These are phyloP conservation scores for Globisporangium alternatum DNA, from an alignment of 352 stramenopile species.

Conservation along the genomic window DNA sequence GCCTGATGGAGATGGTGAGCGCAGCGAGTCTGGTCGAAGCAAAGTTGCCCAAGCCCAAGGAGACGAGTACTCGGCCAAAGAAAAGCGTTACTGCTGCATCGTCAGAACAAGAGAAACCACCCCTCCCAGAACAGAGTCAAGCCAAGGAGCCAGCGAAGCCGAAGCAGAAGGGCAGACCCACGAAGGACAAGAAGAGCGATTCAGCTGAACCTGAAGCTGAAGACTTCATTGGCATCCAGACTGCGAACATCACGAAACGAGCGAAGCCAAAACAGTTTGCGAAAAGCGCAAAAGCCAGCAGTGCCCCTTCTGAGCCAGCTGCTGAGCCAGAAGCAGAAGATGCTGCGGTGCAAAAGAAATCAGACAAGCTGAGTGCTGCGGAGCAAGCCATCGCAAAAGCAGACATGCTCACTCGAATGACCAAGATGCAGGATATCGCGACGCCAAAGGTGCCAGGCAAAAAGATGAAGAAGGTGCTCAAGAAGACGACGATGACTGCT, in stretches of 20 bases:
- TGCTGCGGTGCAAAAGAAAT: conserved; percentile 1
- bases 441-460: conserved; percentile 65
- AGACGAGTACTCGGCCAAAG: conserved; percentile 3
- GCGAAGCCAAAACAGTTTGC: conserved; percentile 10
- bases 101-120: neutral
- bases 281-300: neutral
- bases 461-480: conserved; percentile 40
- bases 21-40: conserved; percentile 10
- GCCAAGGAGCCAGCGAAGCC: neutral
- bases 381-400: conserved; percentile 46
- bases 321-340: conserved; percentile 12
- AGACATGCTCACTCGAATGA: conserved; percentile 47
- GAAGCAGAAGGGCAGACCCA: neutral
- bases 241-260: conserved; percentile 19
- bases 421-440: conserved; percentile 55
- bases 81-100: neutral
- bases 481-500: conserved; percentile 27
- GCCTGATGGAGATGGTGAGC: conserved; percentile 20
- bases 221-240: conserved; percentile 12
- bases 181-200: neutral
- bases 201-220: conserved; percentile 10
- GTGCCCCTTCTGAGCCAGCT: no score
- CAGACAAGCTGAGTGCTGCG: conserved; percentile 30
- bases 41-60: conserved; percentile 12
- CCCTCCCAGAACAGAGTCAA: conserved; percentile 1